phyloP scores from a whole-genome alignment of 768 basidiomycete species.

The Paxillus rubicundulus region DNA sequence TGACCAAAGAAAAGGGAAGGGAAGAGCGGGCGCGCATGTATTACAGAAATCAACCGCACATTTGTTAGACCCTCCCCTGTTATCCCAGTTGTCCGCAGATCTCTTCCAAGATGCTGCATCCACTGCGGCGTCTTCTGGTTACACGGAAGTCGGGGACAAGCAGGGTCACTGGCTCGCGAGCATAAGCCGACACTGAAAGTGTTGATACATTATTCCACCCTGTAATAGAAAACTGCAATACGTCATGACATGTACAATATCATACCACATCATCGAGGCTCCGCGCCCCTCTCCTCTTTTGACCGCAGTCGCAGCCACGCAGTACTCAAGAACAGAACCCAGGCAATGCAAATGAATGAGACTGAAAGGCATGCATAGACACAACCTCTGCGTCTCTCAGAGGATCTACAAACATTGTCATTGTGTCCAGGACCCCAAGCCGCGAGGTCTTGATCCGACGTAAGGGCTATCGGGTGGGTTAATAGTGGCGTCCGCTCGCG shows the following conservation, averaged over 20 bases:
- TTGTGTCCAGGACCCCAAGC: slow-evolving; percentile 14
- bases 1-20: slow-evolving; percentile 12
- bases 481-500: slow-evolving; percentile 17
- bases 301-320: slow-evolving; percentile 57
- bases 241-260: background rate
- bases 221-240: background rate
- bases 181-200: slow-evolving; percentile 6
- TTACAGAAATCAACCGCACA: background rate
- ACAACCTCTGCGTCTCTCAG: slow-evolving; percentile 48
- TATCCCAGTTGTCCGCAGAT: slow-evolving; percentile 21
- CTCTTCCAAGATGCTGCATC: slow-evolving; percentile 25
- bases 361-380: slow-evolving; percentile 45
- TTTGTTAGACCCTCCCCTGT: slow-evolving; percentile 7
- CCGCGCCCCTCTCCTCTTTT: slow-evolving; percentile 31
- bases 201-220: background rate
- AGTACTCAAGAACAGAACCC: slow-evolving; percentile 63
- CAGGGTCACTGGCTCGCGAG: slow-evolving; percentile 34
- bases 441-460: background rate
- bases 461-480: background rate
- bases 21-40: slow-evolving; percentile 4
- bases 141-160: slow-evolving; percentile 30
- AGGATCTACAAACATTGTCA: slow-evolving; percentile 19
- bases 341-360: slow-evolving; percentile 48
- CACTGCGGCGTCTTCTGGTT: slow-evolving; percentile 30
- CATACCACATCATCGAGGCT: background rate